phyloP scores from a whole-genome alignment of 345 rosid genomes.

The Salix dunnii region DNA sequence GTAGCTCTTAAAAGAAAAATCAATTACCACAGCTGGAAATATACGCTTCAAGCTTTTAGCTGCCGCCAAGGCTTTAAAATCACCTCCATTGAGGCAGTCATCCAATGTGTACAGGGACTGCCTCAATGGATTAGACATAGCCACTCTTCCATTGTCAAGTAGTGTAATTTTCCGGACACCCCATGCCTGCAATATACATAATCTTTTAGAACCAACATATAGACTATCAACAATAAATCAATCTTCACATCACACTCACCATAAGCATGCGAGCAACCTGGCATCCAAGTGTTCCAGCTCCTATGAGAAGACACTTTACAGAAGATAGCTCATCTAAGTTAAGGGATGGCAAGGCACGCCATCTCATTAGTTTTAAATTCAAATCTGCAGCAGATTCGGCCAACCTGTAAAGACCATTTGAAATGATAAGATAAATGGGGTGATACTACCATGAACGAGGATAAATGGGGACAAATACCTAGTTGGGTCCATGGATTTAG shows the following conservation, averaged over 20 bases:
- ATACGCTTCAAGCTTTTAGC: conserved; percentile 77
- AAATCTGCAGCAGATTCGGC: conserved; percentile 90
- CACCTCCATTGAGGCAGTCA: conserved; percentile 80
- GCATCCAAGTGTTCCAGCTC: conserved; percentile 97
- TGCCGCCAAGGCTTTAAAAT: conserved; percentile 79
- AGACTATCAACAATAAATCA: not conserved
- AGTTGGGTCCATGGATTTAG: conserved; percentile 89
- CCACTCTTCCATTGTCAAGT: conserved; percentile 85
- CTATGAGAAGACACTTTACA: conserved; percentile 88
- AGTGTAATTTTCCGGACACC: conserved; percentile 85
- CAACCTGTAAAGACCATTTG: conserved; percentile 44
- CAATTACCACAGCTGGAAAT: conserved; percentile 81
- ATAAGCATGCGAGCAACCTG: conserved; percentile 93
- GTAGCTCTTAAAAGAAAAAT: conserved; percentile 8
- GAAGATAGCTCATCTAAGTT: conserved; percentile 62
- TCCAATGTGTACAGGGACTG: conserved; percentile 88
- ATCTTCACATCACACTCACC: conserved; percentile 42
- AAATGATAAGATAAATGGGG: conserved; percentile 13
- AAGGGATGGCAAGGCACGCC: conserved; percentile 94
- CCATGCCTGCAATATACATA: conserved; percentile 64
- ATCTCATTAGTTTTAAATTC: conserved; percentile 91
- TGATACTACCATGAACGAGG: conserved; percentile 5
- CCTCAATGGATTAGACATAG: conserved; percentile 95
- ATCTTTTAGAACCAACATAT: conserved; percentile 16
- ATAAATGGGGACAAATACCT: conserved; percentile 37